Evolutionary conservation across 2,329 filamentous ascomycete genomes (phyloP), one percentile per base, ranked within the genome.

Genomic region (Aschersonia sp.): DNA sequence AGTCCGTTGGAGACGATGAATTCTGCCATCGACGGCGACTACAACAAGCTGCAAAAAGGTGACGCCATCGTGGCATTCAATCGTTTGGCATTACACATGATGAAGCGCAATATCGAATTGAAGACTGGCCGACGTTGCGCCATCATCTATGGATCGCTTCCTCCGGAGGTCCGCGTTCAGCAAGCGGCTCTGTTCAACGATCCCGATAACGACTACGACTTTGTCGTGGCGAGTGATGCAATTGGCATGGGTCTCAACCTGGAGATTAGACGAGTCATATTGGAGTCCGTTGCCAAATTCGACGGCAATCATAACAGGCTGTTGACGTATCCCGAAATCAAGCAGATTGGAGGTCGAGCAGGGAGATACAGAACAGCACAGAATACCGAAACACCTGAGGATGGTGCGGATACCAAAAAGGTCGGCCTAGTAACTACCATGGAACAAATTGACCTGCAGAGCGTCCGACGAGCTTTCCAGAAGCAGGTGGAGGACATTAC

Each of bases 211-310:
- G 89, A 95, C 50, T 98, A 95, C 60, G 92, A 98, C 61, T 94
- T 81, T 55, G 71, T 98, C 5, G 89, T 92, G 30, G 92, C 94
- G 7, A 95, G 87, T 56, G 88, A 95, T 65, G 92, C 92, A 44
- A 90, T 98, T 52, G 92, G 92, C 39, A 97, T 98, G 90, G 92
- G 94, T 1, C 69, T 98, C 29, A 98, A 98, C 58, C 66, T 98
- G 62, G 88, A 81, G 64, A 87, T 95, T 61, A 92, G 88, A 60
- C 84, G 94, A 30, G 77, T 98, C 51, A 77, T 98, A 47, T 92
- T 98, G 54, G 87, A 95, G 58, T 73, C 82, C 1, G 74, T 81
- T 2, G 67, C 72, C 50, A 98, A 95, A 62, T 83, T 74, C 53
- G 76, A 88, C 51, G 83, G 83, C 1, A 58, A 54, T 1, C 65